These are phyloP conservation scores for Pseudoturritis turrita DNA, from an alignment of 345 rosid genomes.

Conservation along the genomic window DNA sequence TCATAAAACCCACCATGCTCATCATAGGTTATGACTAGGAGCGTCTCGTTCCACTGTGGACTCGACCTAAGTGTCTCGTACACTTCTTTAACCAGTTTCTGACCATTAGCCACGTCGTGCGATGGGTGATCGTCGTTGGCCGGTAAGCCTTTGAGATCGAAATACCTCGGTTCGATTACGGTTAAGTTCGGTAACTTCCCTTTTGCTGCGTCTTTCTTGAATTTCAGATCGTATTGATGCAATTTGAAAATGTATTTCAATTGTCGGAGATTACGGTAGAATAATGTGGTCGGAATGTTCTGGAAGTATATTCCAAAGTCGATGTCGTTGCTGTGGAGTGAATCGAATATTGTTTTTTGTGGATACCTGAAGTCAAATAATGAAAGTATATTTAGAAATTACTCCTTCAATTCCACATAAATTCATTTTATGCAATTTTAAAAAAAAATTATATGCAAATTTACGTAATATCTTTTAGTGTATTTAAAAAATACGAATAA, in stretches of 20 bases:
- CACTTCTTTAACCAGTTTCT: conserved; percentile 77
- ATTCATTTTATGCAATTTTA: not conserved
- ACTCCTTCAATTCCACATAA: not conserved
- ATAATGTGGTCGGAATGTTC: conserved; percentile 75
- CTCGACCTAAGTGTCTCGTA: conserved; percentile 80
- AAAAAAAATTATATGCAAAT: too few species aligned
- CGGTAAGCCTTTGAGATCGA: conserved; percentile 62
- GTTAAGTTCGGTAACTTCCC: conserved; percentile 75
- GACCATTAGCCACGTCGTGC: conserved; percentile 87
- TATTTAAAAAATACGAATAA: too few species aligned
- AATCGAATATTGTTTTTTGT: conserved; percentile 87
- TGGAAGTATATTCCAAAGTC: conserved; percentile 79
- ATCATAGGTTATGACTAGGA: conserved; percentile 80
- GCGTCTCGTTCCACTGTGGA: conserved; percentile 95
- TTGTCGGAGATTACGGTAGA: conserved; percentile 81
- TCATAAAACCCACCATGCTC: conserved; percentile 96
- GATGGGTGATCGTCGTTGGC: conserved; percentile 96
- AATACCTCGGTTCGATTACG: conserved; percentile 86
- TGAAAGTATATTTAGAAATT: not conserved
- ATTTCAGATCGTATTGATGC: conserved; percentile 54
- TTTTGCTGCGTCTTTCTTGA: conserved; percentile 63
- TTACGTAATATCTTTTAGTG: too few species aligned
- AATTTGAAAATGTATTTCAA: conserved; percentile 70
- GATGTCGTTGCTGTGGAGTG: conserved; percentile 59
- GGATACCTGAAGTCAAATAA: conserved; percentile 39